A percentile compares a stretch with the other conserved stretches of the same genome.
phyloP scores from a whole-genome alignment of 495 filamentous ascomycete genomes.

The Cercophora scortea region DNA sequence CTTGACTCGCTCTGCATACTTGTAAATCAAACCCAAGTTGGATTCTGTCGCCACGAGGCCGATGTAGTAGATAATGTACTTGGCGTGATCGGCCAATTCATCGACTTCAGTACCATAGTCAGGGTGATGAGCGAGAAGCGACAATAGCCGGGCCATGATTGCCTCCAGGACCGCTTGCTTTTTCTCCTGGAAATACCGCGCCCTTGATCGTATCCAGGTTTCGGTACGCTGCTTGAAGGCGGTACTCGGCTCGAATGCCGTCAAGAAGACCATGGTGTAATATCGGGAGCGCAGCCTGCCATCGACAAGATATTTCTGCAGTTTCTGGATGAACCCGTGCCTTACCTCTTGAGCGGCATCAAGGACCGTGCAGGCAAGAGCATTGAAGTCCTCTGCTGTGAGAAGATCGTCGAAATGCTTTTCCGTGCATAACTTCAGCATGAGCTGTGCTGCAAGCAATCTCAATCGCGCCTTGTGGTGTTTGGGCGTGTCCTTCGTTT shows the following conservation, averaged over 20 bases:
- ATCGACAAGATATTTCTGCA: slow-evolving; percentile 78
- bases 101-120: slow-evolving; percentile 67
- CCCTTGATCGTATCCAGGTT: slow-evolving; percentile 84
- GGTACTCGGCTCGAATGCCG: slow-evolving; percentile 75
- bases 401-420: slow-evolving; percentile 72
- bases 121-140: slow-evolving; percentile 87
- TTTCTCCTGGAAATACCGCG: slow-evolving; percentile 41
- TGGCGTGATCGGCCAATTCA: slow-evolving; percentile 70
- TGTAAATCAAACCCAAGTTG: slow-evolving; percentile 83
- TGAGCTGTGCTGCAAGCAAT: slow-evolving; percentile 69
- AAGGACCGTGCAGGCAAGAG: slow-evolving; percentile 69
- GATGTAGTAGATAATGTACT: slow-evolving; percentile 86
- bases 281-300: slow-evolving; percentile 65
- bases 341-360: slow-evolving; percentile 69
- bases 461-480: slow-evolving; percentile 69
- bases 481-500: slow-evolving; percentile 63
- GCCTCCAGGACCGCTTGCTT: slow-evolving; percentile 68
- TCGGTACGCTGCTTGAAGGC: slow-evolving; percentile 62
- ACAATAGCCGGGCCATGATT: slow-evolving; percentile 77
- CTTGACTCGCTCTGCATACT: slow-evolving; percentile 89
- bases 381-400: slow-evolving; percentile 64
- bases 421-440: slow-evolving; percentile 74
- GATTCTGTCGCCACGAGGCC: slow-evolving; percentile 72
- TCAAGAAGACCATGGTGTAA: slow-evolving; percentile 80
- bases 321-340: slow-evolving; percentile 64